Evolutionary conservation across 352 stramenopile species (phyloP).

Genomic region (Globisporangium echinulatum): DNA sequence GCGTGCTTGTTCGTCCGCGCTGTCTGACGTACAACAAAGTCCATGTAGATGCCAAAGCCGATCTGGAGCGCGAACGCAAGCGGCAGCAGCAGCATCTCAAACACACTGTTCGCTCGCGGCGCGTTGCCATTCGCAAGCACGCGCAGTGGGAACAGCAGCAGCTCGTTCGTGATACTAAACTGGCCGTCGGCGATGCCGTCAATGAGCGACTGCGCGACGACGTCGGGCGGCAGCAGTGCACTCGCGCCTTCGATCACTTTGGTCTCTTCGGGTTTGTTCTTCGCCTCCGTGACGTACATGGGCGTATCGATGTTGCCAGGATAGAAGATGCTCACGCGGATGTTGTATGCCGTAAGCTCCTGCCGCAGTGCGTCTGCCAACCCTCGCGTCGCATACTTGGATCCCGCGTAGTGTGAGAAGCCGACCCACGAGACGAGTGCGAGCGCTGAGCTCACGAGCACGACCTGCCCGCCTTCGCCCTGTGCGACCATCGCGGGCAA

Average conservation of each 20-base stretch:
- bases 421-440: constrained; percentile 77
- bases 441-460: constrained; percentile 66
- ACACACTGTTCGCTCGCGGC: constrained; percentile 57
- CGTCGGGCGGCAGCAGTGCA: constrained; percentile 39
- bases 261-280: constrained; percentile 64
- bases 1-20: constrained; percentile 21
- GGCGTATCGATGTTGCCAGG: constrained; percentile 81
- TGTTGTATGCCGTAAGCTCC: constrained; percentile 70
- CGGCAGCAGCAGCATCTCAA: constrained; percentile 65
- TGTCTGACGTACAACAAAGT: constrained; percentile 58
- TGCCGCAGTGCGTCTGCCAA: constrained; percentile 74
- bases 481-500: constrained; percentile 68
- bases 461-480: constrained; percentile 50
- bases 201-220: constrained; percentile 62
- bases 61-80: constrained; percentile 60
- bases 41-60: constrained; percentile 76
- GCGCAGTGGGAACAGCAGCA: constrained; percentile 64
- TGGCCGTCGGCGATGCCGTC: constrained; percentile 55
- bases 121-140: constrained; percentile 68
- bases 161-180: constrained; percentile 80
- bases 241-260: constrained; percentile 67
- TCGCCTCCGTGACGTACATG: constrained; percentile 66
- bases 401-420: constrained; percentile 69
- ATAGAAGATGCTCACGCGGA: constrained; percentile 71
- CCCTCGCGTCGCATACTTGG: constrained; percentile 80